phyloP scores from a whole-genome alignment of 352 stramenopile genomes.

The Thraustochytrium aureum region DNA sequence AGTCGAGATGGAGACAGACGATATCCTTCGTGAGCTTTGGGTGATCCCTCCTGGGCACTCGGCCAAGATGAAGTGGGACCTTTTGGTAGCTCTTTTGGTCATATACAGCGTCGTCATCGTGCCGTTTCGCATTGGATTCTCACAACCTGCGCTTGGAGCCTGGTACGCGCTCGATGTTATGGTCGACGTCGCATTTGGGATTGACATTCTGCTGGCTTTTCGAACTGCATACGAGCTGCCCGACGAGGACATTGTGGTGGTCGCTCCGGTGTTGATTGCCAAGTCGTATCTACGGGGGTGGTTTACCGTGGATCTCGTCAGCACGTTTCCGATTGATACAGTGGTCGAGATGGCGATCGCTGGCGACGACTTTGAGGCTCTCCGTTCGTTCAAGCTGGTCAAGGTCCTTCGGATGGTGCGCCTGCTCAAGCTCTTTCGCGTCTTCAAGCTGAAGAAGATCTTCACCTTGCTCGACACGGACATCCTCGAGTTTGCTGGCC shows the following conservation, averaged over 20 bases:
- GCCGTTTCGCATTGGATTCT: constrained; percentile 78
- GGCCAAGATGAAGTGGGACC: constrained; percentile 54
- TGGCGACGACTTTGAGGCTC: constrained; percentile 42
- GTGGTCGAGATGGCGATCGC: constrained; percentile 50
- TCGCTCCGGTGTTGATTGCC: constrained; percentile 65
- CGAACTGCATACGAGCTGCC: constrained; percentile 72
- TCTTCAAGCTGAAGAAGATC: constrained; percentile 60
- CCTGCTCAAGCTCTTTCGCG: constrained; percentile 59
- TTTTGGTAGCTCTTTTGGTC: constrained; percentile 63
- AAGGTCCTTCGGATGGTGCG: constrained; percentile 58
- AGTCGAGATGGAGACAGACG: constrained; percentile 52
- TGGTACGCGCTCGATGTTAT: constrained; percentile 70
- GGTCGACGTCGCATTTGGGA: constrained; percentile 75
- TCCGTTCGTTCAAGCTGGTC: constrained; percentile 69
- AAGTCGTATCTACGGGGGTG: constrained; percentile 59
- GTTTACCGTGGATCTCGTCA: constrained; percentile 61
- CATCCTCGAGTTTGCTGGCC: constrained; percentile 21
- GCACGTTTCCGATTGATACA: constrained; percentile 59
- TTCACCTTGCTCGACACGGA: constrained; percentile 15
- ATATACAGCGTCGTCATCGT: constrained; percentile 82
- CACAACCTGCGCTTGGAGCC: constrained; percentile 63
- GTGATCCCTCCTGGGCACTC: constrained; percentile 51
- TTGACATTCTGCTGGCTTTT: constrained; percentile 81
- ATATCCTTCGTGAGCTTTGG: constrained; percentile 45
- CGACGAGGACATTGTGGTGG: constrained; percentile 70